Conservation (phyloP, 2,329 filamentous ascomycete genomes). For the Apiospora saccharicola region DNA sequence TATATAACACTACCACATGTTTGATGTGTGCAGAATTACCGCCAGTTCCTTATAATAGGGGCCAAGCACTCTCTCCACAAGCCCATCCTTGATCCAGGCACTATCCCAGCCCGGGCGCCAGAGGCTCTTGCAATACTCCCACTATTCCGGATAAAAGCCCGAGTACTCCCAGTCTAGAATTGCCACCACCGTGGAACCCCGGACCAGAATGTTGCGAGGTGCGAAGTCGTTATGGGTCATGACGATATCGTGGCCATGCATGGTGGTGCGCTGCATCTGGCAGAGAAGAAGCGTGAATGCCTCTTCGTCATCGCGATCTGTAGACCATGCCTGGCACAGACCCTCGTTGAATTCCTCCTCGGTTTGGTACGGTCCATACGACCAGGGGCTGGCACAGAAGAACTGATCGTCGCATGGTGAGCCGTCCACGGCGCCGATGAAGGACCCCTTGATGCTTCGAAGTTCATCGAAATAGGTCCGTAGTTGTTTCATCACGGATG, state of each 20-base stretch:
- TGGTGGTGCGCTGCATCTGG: not conserved
- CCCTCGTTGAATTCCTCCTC: not conserved
- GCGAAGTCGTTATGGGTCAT: not conserved
- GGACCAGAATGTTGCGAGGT: not conserved
- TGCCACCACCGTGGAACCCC: not conserved
- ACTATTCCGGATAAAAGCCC: not conserved
- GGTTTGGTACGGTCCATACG: not conserved
- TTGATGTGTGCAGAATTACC: not conserved
- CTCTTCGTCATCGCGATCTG: not conserved
- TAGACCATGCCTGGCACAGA: not conserved
- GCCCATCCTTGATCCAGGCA: not conserved
- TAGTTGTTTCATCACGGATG: not conserved
- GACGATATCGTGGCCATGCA: not conserved
- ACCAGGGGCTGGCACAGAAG: not conserved
- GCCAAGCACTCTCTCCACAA: not conserved
- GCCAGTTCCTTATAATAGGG: not conserved
- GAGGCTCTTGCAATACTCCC: not conserved
- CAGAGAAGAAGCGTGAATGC: not conserved
- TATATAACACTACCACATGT: too few species aligned
- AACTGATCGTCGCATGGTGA: not conserved
- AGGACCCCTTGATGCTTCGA: constrained; percentile 5
- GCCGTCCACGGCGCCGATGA: not conserved
- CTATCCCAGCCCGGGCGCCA: not conserved
- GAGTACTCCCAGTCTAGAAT: not conserved
- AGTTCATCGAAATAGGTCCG: not conserved